Conservation (phyloP, 306 rosid species). For the Corylus avellana region DNA sequence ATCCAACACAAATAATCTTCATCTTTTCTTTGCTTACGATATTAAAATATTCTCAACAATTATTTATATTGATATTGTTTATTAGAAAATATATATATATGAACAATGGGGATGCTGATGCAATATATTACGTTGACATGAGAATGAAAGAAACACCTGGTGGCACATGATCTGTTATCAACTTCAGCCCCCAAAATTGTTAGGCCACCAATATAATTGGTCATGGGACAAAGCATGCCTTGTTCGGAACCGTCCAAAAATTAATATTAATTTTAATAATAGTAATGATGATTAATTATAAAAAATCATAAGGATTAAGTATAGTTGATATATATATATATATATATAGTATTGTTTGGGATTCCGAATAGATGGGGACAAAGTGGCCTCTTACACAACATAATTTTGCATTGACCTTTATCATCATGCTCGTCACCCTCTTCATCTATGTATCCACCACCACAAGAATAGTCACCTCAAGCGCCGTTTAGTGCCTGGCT, state of each 20-base stretch:
- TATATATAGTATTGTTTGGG: neutral
- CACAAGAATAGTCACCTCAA: constrained; percentile 30
- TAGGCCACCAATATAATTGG: constrained; percentile 44
- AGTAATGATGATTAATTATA: constrained; percentile 12
- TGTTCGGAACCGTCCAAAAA: constrained; percentile 56
- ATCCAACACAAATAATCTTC: neutral
- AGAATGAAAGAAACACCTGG: constrained; percentile 4
- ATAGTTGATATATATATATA: neutral
- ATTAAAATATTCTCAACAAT: neutral
- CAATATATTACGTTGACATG: neutral
- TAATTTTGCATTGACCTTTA: constrained; percentile 39
- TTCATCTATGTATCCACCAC: constrained; percentile 27
- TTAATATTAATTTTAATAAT: constrained; percentile 16
- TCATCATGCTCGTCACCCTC: constrained; percentile 34
- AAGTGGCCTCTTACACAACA: constrained; percentile 32
- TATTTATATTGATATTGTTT: too few species aligned
- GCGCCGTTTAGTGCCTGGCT: constrained; percentile 11
- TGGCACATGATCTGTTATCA: neutral
- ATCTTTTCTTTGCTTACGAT: neutral
- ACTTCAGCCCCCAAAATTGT: constrained; percentile 21
- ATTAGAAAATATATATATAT: neutral
- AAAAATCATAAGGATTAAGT: constrained; percentile 9
- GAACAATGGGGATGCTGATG: neutral
- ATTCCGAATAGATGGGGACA: constrained; percentile 48
- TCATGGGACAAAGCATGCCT: constrained; percentile 17